Evolutionary conservation across 129 eudicot species (phyloP).

Genomic region (Calendula officinalis): DNA sequence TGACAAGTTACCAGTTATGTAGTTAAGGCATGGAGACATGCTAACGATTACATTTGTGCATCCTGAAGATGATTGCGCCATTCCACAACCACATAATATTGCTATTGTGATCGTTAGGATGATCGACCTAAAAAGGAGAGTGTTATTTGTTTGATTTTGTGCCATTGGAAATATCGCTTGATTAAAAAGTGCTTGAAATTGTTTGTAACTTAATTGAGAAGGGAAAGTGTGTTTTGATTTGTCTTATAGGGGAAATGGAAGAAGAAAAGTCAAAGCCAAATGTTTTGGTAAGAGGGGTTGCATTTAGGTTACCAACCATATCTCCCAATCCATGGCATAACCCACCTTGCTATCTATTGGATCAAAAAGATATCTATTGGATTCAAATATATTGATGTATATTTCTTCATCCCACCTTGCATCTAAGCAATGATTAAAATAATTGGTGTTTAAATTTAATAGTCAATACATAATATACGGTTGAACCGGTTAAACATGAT

Average conservation of each 20-base stretch:
- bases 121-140: slow-evolving; percentile 8
- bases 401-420: too few relatives aligned
- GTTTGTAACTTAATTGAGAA: slow-evolving; percentile 4
- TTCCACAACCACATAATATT: slow-evolving; percentile 39
- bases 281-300: slow-evolving; percentile 26
- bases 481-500: too few relatives aligned
- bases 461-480: too few relatives aligned
- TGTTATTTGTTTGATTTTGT: slow-evolving; percentile 8
- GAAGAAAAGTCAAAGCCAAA: slow-evolving; percentile 16
- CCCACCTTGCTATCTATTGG: slow-evolving; percentile 6
- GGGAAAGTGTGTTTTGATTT: slow-evolving; percentile 11
- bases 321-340: slow-evolving; percentile 19
- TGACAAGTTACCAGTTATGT: neutral
- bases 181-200: slow-evolving; percentile 9
- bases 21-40: slow-evolving; percentile 15
- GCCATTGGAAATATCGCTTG: slow-evolving; percentile 27
- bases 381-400: too few relatives aligned
- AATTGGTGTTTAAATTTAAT: too few relatives aligned
- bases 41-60: slow-evolving; percentile 61
- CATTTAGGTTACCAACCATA: slow-evolving; percentile 33
- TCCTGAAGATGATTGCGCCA: slow-evolving; percentile 56
- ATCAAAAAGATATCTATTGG: neutral
- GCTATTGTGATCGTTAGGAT: slow-evolving; percentile 29
- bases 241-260: slow-evolving; percentile 12
- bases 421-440: too few relatives aligned